phyloP scores from a whole-genome alignment of 2,329 filamentous ascomycete species.

The Sclerotiophoma versabilis region DNA sequence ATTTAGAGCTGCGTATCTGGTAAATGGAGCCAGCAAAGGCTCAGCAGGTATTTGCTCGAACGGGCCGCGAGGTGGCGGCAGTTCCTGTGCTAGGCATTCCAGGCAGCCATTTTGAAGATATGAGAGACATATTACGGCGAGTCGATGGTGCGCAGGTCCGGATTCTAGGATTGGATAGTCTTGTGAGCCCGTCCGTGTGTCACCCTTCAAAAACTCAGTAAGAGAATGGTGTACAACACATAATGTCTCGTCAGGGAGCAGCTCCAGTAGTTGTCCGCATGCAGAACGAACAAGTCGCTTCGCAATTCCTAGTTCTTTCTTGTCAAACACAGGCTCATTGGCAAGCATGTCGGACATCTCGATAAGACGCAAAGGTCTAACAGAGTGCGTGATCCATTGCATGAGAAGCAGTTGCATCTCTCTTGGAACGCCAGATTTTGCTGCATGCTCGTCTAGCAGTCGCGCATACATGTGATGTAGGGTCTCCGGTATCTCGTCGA shows the following conservation, averaged over 20 bases:
- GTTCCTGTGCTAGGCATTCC: neutral
- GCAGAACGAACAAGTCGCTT: neutral
- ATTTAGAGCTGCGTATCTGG: slow-evolving; percentile 20
- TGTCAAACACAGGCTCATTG: too few species aligned
- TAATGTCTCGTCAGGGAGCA: neutral
- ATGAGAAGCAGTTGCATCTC: neutral
- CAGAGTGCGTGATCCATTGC: neutral
- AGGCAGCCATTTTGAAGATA: neutral
- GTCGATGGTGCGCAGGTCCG: neutral
- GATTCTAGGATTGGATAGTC: neutral
- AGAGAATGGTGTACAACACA: neutral
- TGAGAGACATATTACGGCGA: neutral
- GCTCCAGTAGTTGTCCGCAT: neutral
- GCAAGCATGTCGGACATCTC: neutral
- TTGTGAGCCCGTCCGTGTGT: neutral
- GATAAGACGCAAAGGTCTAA: neutral
- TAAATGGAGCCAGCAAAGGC: neutral
- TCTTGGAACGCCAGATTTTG: neutral
- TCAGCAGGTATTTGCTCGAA: neutral
- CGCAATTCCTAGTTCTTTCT: neutral
- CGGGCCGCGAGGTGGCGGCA: neutral
- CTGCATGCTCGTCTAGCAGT: neutral
- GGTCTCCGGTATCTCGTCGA: neutral
- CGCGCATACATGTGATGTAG: neutral
- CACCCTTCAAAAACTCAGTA: neutral